Conservation (phyloP, 2,329 filamentous ascomycete species). For the Sporothrix inflata region DNA sequence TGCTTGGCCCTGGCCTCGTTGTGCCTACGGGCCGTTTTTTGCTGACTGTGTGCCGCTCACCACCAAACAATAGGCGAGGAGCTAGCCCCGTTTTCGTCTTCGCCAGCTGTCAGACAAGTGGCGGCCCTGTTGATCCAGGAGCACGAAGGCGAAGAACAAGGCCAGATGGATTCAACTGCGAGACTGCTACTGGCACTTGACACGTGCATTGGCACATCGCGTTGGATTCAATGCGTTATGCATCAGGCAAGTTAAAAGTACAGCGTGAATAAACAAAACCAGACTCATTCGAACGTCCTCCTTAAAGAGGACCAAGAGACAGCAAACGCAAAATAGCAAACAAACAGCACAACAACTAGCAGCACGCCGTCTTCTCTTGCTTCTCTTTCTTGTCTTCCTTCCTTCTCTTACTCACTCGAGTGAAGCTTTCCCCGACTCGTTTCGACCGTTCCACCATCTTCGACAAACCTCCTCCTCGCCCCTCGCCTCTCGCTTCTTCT, state of each 20-base stretch:
- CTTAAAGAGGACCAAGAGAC: neutral
- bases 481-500: neutral
- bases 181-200: neutral
- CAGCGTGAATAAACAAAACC: neutral
- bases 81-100: neutral
- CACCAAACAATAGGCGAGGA: neutral
- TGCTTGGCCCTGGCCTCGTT: conserved; percentile 29
- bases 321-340: too few relatives aligned
- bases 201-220: neutral
- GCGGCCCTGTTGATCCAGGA: neutral
- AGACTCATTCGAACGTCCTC: neutral
- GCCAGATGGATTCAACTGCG: neutral
- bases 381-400: neutral
- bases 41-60: conserved; percentile 11
- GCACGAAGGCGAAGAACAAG: neutral
- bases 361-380: too few relatives aligned
- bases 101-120: conserved; percentile 21
- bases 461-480: neutral
- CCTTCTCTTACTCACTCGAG: neutral
- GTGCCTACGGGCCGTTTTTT: neutral
- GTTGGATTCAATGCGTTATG: neutral
- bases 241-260: neutral
- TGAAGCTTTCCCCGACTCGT: neutral
- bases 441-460: neutral
- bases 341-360: too few relatives aligned